Base-by-base conservation (phyloP, 129 eudicot species). In the Calendula officinalis region DNA sequence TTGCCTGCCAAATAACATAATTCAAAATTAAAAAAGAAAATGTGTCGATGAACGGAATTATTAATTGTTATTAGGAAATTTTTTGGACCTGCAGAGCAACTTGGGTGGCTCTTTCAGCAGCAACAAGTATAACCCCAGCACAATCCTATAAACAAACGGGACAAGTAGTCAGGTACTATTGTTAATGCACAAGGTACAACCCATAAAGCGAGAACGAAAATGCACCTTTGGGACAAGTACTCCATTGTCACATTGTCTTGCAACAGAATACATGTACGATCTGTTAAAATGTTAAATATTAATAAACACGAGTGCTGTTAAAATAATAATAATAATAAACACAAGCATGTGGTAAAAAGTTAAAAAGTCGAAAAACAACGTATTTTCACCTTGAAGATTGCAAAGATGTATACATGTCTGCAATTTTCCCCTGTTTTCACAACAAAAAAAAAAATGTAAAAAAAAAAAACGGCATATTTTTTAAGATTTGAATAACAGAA, bases 91-190 rank as follows among this genome's bases (percentile, higher is more conserved):
- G 99, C 52, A 94, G 82, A 55, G 97, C 99, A 66, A 89, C 97
- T 78, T 94, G 99, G 66, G 99, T 94, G 41, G 99, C 99, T 81
- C 88, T 81, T 82, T 94, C 99, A 60, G 95, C 97, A 36, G 97
- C 89, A 57, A 65, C 40, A 8, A 94, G 97, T 61, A 94, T 86
- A 58, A 70, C 99, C 12, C 95, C 99, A 54, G 99, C 97, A 62
- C 99, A 94, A 53, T 94, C 99, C 99, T 86, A 42, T 35, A 32
- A 39, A 34, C 41, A 45, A 15, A 53, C 9, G 59, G 4, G 30
- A 22, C 30, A 22, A 2, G 32, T 39, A 66, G 30, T 0, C 30
- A 22, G 30, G 32, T 39, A 66, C 40, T 39, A 22, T 6, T 10
- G 17, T n/a, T 33, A 56, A 63, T 37, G 36, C 59, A 72, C 49